These are phyloP conservation scores for Dalbergia cochinchinensis DNA, from an alignment of 306 rosid species.

Conservation along the genomic window DNA sequence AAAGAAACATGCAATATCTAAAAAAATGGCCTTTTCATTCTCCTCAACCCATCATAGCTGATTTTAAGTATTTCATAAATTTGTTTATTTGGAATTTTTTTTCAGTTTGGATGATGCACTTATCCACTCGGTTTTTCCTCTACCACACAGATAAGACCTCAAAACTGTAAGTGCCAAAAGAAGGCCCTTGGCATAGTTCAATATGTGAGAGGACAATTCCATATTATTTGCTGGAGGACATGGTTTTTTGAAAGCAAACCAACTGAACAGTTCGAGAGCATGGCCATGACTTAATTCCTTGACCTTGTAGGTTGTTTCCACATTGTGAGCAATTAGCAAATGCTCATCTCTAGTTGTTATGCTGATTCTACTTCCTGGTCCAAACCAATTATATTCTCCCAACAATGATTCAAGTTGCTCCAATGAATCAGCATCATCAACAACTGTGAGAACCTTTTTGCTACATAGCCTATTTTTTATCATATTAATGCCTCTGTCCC, in stretches of 20 bases:
- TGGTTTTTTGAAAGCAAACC: conserved; percentile 26
- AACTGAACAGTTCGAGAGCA: conserved; percentile 34
- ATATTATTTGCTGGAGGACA: conserved; percentile 4
- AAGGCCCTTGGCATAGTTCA: conserved; percentile 33
- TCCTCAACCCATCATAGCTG: conserved; percentile 41
- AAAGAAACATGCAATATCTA: conserved; percentile 48
- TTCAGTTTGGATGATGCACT: background rate
- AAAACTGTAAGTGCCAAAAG: conserved; percentile 35
- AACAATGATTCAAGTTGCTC: conserved; percentile 40
- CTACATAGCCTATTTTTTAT: conserved; percentile 11
- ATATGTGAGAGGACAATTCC: background rate
- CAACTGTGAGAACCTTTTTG: conserved; percentile 31
- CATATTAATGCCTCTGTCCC: conserved; percentile 1
- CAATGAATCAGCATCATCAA: conserved; percentile 37
- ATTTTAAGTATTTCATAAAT: conserved; percentile 31
- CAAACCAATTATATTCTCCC: conserved; percentile 43
- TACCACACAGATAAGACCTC: conserved; percentile 5
- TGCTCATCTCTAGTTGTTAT: conserved; percentile 45
- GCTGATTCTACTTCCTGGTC: conserved; percentile 34
- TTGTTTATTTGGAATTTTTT: background rate
- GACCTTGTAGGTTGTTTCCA: background rate
- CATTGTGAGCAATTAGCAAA: conserved; percentile 22
- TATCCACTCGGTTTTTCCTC: conserved; percentile 15
- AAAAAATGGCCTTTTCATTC: conserved; percentile 31
- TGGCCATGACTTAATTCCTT: conserved; percentile 16